phyloP scores from a whole-genome alignment of 1,139 yeast species.

The Suhomyces ambrosiae region DNA sequence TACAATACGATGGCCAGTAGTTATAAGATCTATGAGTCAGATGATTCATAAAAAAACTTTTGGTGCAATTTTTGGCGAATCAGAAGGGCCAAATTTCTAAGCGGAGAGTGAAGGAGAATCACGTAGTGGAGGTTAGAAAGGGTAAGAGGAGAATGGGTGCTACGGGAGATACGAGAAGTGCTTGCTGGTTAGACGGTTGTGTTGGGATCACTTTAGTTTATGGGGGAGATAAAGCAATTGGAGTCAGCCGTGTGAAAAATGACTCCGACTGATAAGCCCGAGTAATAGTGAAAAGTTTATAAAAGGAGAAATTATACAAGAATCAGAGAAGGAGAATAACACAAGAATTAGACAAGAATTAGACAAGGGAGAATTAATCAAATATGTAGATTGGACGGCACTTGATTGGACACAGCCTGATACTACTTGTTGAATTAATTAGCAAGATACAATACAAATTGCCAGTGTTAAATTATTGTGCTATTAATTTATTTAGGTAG shows the following conservation, averaged over 20 bases:
- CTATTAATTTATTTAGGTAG: too few relatives aligned
- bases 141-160: background rate
- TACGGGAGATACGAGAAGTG: background rate
- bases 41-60: slow-evolving; percentile 3
- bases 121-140: background rate
- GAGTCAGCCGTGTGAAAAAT: slow-evolving; percentile 9
- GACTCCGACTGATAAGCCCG: slow-evolving; percentile 8
- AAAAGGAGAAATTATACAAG: background rate
- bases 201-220: background rate
- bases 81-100: slow-evolving; percentile 7
- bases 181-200: background rate
- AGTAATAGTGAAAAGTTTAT: too few relatives aligned
- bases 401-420: too few relatives aligned
- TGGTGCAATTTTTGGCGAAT: slow-evolving; percentile 10
- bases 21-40: slow-evolving; percentile 2
- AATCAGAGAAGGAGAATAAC: too few relatives aligned
- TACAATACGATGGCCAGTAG: too few relatives aligned
- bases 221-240: slow-evolving; percentile 1
- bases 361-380: too few relatives aligned
- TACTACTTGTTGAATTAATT: too few relatives aligned
- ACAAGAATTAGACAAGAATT: too few relatives aligned
- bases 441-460: too few relatives aligned
- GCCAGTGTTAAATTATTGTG: too few relatives aligned
- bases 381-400: too few relatives aligned
- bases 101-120: slow-evolving; percentile 1